A percentile compares a stretch with the other conserved stretches of the same genome.
Evolutionary conservation across 2,329 filamentous ascomycete species (phyloP).

Genomic region (Claviceps arundinis): DNA sequence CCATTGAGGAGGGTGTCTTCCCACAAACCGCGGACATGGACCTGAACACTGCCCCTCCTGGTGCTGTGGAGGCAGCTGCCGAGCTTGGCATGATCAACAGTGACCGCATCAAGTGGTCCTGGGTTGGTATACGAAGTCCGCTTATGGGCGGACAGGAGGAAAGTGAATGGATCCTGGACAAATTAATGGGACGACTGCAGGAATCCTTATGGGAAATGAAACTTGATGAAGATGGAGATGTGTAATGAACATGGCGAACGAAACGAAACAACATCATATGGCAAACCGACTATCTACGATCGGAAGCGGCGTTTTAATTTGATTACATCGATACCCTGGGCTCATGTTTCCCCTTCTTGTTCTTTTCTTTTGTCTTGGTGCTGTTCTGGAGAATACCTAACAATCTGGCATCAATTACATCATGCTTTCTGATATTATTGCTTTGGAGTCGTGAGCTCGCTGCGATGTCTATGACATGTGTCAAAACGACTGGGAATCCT

Average conservation of each 20-base stretch:
- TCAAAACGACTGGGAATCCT: too few relatives aligned
- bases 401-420: too few relatives aligned
- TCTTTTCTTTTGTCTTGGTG: neutral
- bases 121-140: constrained; percentile 57
- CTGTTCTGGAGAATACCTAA: too few relatives aligned
- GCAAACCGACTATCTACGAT: neutral
- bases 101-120: constrained; percentile 45
- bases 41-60: neutral
- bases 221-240: constrained; percentile 3
- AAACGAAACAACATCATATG: neutral
- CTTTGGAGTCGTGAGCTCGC: too few relatives aligned
- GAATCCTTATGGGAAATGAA: constrained; percentile 15
- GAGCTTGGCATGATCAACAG: constrained; percentile 14
- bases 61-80: constrained; percentile 1
- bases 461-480: too few relatives aligned
- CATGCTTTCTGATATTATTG: too few relatives aligned
- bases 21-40: neutral
- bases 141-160: constrained; percentile 57
- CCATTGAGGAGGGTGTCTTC: neutral
- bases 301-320: neutral
- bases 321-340: neutral
- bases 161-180: constrained; percentile 60
- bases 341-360: neutral
- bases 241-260: neutral
- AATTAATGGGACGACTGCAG: constrained; percentile 41